phyloP scores from a whole-genome alignment of 257 asterid species.

The Petunia secreta region DNA sequence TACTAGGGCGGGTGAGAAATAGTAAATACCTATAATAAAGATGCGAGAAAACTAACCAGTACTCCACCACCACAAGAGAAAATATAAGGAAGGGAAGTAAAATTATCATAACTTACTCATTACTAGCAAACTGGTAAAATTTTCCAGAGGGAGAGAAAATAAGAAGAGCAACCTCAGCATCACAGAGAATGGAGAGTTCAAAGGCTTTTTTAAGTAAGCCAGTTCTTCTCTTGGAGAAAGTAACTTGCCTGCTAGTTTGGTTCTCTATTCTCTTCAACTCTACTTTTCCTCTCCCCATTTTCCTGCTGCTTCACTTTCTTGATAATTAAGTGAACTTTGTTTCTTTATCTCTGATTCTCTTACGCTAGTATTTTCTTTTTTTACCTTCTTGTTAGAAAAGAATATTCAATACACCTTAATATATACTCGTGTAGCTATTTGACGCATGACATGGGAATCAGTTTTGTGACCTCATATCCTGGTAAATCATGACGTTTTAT shows the following conservation, averaged over 20 bases:
- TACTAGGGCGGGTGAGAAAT: too few relatives aligned
- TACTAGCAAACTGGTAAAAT: conserved; percentile 48
- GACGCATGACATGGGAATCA: background rate
- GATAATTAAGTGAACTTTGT: too few relatives aligned
- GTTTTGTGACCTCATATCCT: background rate
- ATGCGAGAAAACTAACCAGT: too few relatives aligned
- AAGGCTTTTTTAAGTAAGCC: conserved; percentile 18
- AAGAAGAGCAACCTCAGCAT: conserved; percentile 18
- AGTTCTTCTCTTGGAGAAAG: conserved; percentile 13
- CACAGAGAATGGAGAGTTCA: conserved; percentile 22
- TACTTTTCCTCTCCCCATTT: conserved; percentile 70
- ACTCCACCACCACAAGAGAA: too few relatives aligned
- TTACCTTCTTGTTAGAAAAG: background rate
- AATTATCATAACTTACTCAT: conserved; percentile 35
- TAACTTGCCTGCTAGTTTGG: background rate
- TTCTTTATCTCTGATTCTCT: background rate
- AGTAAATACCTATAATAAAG: too few relatives aligned
- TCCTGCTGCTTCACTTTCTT: background rate
- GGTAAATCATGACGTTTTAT: background rate
- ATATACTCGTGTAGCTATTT: background rate
- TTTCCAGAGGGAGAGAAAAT: conserved; percentile 58
- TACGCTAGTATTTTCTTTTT: background rate
- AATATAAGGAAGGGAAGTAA: background rate
- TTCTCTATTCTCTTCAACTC: conserved; percentile 44
- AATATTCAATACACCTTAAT: background rate